Evolutionary conservation across 768 basidiomycete genomes (phyloP), one percentile per base, ranked within the genome.

Genomic region (Leccinellum rugosiceps): DNA sequence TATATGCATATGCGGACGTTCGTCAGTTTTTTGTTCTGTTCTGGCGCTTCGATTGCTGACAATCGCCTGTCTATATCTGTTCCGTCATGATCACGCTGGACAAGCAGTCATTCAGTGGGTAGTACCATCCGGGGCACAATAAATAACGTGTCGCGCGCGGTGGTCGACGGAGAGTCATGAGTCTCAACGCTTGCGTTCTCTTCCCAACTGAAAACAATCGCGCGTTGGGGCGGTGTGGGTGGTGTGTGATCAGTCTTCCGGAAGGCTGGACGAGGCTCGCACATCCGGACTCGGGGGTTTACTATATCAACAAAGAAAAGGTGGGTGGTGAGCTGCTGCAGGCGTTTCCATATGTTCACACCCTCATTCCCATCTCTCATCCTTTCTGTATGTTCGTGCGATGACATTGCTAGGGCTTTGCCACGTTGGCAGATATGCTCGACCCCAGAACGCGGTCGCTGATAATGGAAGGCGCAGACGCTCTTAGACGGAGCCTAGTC

Each of bases 201-300:
- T 41, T 41, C 38, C 38, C n/a, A 2, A n/a, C 38, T 41, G 38
- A 41, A 17, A 41, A 21, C 7, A n/a, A 13, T 14, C 46, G 17
- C 2, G 23, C 1, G 10, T 15, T 38, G 35, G 43, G 6, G 14
- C 13, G 17, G 19, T 25, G 28, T 58, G 53, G 66, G 48, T 17
- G 45, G n/a, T 21, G n/a, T 8, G 44, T 21, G n/a, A 23, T 3
- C 7, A 63, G 63, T 15, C 53, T 59, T 41, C 61, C 65, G 3
- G 11, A n/a, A 13, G 73, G 64, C n/a, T 76, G 75, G 75, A 31
- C 23, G 13, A 60, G 50, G 54, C 30, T 68, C 51, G 61, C 50
- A n/a, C 73, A 76, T 52, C 72, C 69, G 8, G 75, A 76, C 11
- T 64, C 61, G 25, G 72, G 69, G 13, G 59, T 61, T 13, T 74